These are phyloP conservation scores for Penicillium desertorum DNA, from an alignment of 495 filamentous ascomycete genomes.

Conservation along the genomic window DNA sequence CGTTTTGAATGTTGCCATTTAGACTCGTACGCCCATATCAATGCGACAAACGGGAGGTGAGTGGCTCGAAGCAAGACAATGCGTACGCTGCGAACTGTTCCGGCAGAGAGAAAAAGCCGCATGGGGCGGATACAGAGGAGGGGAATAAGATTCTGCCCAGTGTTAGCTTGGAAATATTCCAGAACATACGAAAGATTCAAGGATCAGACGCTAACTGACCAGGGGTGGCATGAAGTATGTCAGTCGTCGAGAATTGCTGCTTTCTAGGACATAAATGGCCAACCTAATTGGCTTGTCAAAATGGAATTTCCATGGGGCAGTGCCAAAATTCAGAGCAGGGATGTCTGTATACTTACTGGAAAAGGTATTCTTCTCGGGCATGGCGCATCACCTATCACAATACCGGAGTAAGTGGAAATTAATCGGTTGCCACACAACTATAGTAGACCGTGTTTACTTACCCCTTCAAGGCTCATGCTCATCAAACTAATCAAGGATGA, in stretches of 20 bases:
- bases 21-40: constrained; percentile 62
- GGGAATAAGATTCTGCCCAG: constrained; percentile 73
- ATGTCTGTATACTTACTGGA: constrained; percentile 56
- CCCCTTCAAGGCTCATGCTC: constrained; percentile 83
- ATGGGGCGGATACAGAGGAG: constrained; percentile 81
- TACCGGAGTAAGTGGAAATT: not conserved
- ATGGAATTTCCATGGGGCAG: constrained; percentile 1
- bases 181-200: constrained; percentile 15
- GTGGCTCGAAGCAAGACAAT: constrained; percentile 77
- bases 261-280: constrained; percentile 72
- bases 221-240: constrained; percentile 75
- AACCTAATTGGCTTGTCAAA: constrained; percentile 31
- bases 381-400: constrained; percentile 56
- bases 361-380: constrained; percentile 78
- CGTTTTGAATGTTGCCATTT: constrained; percentile 33
- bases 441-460: constrained; percentile 44
- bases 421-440: constrained; percentile 1
- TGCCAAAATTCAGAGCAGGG: not conserved
- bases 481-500: constrained; percentile 90
- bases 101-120: constrained; percentile 70
- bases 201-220: constrained; percentile 40
- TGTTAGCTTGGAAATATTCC: constrained; percentile 25
- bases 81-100: constrained; percentile 66
- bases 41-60: constrained; percentile 61
- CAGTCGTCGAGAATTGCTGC: constrained; percentile 71